Conservation (phyloP, 1,284 basidiomycete genomes). For the Austropuccinia psidii region DNA sequence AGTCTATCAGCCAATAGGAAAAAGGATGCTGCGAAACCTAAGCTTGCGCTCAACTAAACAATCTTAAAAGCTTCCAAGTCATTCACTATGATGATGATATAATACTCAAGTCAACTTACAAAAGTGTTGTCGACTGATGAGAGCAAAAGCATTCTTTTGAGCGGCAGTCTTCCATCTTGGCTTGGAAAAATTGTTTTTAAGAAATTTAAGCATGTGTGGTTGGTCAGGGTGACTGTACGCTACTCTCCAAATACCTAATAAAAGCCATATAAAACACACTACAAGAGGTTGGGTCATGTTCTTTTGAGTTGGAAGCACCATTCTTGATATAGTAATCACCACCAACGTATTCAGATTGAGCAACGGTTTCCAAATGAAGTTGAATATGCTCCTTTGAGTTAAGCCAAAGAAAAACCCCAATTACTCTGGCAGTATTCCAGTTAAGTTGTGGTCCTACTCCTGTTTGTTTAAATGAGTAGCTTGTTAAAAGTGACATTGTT, state of each 20-base stretch:
- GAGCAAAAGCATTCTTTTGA: constrained; percentile 89
- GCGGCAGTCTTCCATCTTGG: constrained; percentile 86
- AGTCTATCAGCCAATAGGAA: constrained; percentile 83
- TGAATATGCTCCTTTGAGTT: constrained; percentile 64
- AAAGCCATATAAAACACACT: constrained; percentile 91
- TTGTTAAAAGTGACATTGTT: background rate
- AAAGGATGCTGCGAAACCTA: constrained; percentile 94
- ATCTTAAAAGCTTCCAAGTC: background rate
- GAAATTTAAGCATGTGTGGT: constrained; percentile 77
- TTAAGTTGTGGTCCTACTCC: too few relatives aligned
- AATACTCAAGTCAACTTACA: constrained; percentile 54
- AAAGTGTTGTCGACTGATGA: constrained; percentile 84
- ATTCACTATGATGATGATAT: background rate
- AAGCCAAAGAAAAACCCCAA: constrained; percentile 84
- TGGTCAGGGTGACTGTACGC: constrained; percentile 91
- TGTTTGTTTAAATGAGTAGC: constrained; percentile 1
- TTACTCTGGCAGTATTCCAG: constrained; percentile 74
- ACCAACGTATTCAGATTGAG: constrained; percentile 81
- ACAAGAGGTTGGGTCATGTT: constrained; percentile 73
- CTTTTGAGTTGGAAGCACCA: constrained; percentile 11
- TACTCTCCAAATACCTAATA: constrained; percentile 91
- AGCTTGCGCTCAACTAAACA: background rate
- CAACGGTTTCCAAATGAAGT: constrained; percentile 77
- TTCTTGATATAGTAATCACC: constrained; percentile 54
- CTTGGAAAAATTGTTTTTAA: constrained; percentile 79